A percentile compares a stretch with the other conserved stretches of the same genome.
These are phyloP conservation scores for Hammondia hammondi DNA, from an alignment of 169 alveolate genomes.

Conservation along the genomic window DNA sequence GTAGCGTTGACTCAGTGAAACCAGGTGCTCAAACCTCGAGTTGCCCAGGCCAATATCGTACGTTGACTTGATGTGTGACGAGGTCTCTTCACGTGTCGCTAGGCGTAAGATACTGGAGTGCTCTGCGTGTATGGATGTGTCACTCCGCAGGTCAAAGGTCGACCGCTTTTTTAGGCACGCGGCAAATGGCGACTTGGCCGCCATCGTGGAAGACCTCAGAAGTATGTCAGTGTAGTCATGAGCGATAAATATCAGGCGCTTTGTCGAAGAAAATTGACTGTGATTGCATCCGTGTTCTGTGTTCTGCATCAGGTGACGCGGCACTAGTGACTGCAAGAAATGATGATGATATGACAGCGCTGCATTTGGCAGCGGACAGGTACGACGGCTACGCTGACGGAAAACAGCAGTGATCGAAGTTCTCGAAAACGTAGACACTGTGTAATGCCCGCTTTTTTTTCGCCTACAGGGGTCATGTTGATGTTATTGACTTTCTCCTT, in stretches of 20 bases:
- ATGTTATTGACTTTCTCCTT: conserved; percentile 39
- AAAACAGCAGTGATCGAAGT: not conserved
- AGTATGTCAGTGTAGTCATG: not conserved
- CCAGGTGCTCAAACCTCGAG: no score
- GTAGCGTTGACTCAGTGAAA: no score
- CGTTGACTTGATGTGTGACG: not conserved
- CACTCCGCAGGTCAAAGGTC: not conserved
- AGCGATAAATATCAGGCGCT: not conserved
- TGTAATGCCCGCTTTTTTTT: not conserved
- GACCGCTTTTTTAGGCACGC: conserved; percentile 12
- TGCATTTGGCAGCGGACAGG: conserved; percentile 69
- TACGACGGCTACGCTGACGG: not conserved
- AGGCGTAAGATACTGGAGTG: not conserved
- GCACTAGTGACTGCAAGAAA: conserved; percentile 35
- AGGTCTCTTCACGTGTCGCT: not conserved
- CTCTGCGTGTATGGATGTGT: not conserved
- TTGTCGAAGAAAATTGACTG: not conserved
- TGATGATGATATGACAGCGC: conserved; percentile 65
- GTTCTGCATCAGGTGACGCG: conserved; percentile 12
- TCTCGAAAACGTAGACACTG: not conserved
- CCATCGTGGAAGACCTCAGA: not conserved
- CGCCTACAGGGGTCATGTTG: conserved; percentile 33
- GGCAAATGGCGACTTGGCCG: not conserved
- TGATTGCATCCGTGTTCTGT: not conserved
- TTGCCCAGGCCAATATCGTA: no score